Percentiles rank a stretch among this genome's conserved stretches.
Conservation (phyloP, 2,329 filamentous ascomycete genomes). For the Cladosporium phlei region DNA sequence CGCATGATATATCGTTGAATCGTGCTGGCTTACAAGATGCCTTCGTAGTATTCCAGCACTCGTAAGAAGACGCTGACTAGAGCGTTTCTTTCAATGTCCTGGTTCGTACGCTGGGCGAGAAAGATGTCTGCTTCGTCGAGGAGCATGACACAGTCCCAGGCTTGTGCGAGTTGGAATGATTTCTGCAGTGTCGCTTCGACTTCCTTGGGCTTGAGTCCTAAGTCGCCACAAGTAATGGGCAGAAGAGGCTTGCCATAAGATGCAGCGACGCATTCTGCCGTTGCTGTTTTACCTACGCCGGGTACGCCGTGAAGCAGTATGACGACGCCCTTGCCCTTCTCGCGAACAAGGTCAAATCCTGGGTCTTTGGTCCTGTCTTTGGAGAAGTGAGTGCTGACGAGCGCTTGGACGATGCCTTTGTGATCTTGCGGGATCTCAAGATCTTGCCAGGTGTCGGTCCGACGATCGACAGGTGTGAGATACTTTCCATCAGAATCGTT, state of each 20-base stretch:
- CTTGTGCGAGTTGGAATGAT: slow-evolving; percentile 19
- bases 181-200: slow-evolving; percentile 20
- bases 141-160: slow-evolving; percentile 32
- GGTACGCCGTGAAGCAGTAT: slow-evolving; percentile 18
- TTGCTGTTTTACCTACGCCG: neutral
- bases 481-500: neutral
- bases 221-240: slow-evolving; percentile 19
- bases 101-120: slow-evolving; percentile 20
- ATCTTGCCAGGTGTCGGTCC: neutral
- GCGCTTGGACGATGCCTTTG: slow-evolving; percentile 1
- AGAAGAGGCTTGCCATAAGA: slow-evolving; percentile 19
- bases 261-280: slow-evolving; percentile 19
- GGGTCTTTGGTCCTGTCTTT: neutral
- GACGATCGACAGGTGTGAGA: neutral
- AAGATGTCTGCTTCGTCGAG: slow-evolving; percentile 40
- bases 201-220: slow-evolving; percentile 13
- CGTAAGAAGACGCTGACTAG: slow-evolving; percentile 33
- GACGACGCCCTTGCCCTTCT: slow-evolving; percentile 15
- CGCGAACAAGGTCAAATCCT: slow-evolving; percentile 6
- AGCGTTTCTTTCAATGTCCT: slow-evolving; percentile 24
- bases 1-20: too few relatives aligned
- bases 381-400: neutral
- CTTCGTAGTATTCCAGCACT: slow-evolving; percentile 36
- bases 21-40: too few relatives aligned
- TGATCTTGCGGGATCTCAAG: neutral